Percentiles rank a stretch among this genome's conserved stretches.
Evolutionary conservation across 148 eudicot genomes (phyloP).

Genomic region (Tetragonia tetragonoides): DNA sequence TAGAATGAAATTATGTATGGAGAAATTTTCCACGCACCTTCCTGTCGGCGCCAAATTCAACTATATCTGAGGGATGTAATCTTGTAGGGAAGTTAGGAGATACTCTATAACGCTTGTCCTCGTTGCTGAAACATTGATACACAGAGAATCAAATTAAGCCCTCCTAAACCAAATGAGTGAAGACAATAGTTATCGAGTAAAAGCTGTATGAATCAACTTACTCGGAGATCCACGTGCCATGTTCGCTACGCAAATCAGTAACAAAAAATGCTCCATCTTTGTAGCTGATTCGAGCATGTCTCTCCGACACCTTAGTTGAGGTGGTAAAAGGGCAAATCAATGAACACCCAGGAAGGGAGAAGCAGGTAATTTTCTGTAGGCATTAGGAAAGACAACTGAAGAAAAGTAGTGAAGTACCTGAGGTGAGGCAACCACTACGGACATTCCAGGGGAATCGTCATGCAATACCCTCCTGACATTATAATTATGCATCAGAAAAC

Average conservation of each 20-base stretch:
- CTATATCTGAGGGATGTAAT: conserved; percentile 64
- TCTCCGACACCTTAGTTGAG: conserved; percentile 58
- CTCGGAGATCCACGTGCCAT: conserved; percentile 85
- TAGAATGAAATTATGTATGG: neutral
- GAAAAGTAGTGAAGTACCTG: conserved; percentile 42
- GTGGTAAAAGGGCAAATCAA: neutral
- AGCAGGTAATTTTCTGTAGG: neutral
- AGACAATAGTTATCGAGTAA: neutral
- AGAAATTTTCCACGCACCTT: conserved; percentile 38
- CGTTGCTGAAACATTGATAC: conserved; percentile 49
- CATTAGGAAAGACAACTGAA: neutral
- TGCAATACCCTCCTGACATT: conserved; percentile 51
- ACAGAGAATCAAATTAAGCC: conserved; percentile 3
- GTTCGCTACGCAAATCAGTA: conserved; percentile 77
- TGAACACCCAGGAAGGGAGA: neutral
- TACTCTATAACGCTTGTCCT: conserved; percentile 64
- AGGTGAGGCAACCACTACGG: conserved; percentile 50
- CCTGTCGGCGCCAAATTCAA: conserved; percentile 74
- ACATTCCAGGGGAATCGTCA: conserved; percentile 44
- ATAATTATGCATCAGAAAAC: neutral
- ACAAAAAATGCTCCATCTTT: conserved; percentile 64
- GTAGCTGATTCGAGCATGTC: conserved; percentile 68
- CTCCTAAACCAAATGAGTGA: neutral
- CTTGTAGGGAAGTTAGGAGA: conserved; percentile 77
- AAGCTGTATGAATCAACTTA: conserved; percentile 34